phyloP scores from a whole-genome alignment of 2,329 filamentous ascomycete species.

The Coleophoma eucalyptorum region DNA sequence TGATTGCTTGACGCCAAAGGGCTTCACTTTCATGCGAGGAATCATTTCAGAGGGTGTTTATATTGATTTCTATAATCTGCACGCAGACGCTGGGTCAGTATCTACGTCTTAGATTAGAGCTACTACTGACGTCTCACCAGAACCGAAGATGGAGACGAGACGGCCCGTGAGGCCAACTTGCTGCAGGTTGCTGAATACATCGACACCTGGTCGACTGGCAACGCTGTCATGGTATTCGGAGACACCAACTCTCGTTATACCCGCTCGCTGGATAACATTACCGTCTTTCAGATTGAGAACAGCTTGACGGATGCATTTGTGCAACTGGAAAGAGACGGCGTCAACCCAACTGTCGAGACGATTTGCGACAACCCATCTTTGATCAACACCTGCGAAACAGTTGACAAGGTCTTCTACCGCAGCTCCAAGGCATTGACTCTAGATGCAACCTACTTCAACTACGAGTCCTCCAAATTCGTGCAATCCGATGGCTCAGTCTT shows the following conservation, averaged over 20 bases:
- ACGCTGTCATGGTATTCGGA: slow-evolving; percentile 60
- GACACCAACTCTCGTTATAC: slow-evolving; percentile 66
- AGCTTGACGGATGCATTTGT: slow-evolving; percentile 58
- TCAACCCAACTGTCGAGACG: slow-evolving; percentile 35
- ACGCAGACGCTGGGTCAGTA: slow-evolving; percentile 56
- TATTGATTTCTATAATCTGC: slow-evolving; percentile 63
- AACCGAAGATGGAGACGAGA: slow-evolving; percentile 44
- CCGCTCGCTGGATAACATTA: slow-evolving; percentile 47
- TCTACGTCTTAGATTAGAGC: background rate
- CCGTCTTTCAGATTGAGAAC: slow-evolving; percentile 44
- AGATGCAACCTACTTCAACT: slow-evolving; percentile 45
- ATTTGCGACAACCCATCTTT: slow-evolving; percentile 56
- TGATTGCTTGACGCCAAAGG: slow-evolving; percentile 67
- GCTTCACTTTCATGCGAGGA: slow-evolving; percentile 64
- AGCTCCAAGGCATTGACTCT: slow-evolving; percentile 42
- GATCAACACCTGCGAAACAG: slow-evolving; percentile 54
- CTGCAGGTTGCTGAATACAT: slow-evolving; percentile 57
- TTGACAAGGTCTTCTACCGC: slow-evolving; percentile 61
- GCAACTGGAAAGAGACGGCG: slow-evolving; percentile 44
- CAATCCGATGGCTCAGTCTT: slow-evolving; percentile 52
- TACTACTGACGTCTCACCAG: slow-evolving; percentile 13
- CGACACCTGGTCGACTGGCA: slow-evolving; percentile 49
- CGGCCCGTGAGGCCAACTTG: slow-evolving; percentile 55
- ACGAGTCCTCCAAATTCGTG: slow-evolving; percentile 53
- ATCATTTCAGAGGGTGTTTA: slow-evolving; percentile 48